phyloP scores from a whole-genome alignment of 1,284 basidiomycete species.

The Sporisorium exsertum region DNA sequence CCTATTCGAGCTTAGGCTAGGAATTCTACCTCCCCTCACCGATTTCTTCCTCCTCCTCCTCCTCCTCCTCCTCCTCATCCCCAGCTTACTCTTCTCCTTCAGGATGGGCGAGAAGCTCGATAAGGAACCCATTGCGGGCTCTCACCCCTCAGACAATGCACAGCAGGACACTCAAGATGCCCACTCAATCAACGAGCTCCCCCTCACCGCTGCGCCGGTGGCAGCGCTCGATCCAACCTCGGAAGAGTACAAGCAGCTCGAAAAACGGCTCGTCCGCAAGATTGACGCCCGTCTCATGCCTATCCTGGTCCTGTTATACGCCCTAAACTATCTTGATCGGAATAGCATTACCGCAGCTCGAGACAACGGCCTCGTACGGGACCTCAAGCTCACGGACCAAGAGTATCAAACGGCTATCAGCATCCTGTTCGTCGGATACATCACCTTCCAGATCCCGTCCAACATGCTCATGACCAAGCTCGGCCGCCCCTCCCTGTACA shows the following conservation, averaged over 20 bases:
- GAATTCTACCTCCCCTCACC: no score
- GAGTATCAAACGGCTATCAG: constrained; percentile 74
- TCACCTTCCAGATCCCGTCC: constrained; percentile 81
- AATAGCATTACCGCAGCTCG: constrained; percentile 39
- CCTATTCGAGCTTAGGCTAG: no score
- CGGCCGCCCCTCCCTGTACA: constrained; percentile 63
- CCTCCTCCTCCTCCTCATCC: no score
- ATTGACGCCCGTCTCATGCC: constrained; percentile 47
- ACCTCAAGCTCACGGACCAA: constrained; percentile 60
- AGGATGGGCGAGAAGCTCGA: constrained; percentile 19
- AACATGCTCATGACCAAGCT: constrained; percentile 67
- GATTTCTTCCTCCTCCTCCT: no score
- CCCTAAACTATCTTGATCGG: constrained; percentile 31
- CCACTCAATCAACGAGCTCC: constrained; percentile 12
- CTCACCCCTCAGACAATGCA: background rate
- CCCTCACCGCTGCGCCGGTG: background rate
- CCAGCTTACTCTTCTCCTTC: background rate
- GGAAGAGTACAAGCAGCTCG: constrained; percentile 36
- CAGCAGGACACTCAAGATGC: constrained; percentile 30
- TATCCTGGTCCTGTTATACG: constrained; percentile 25
- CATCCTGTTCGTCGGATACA: constrained; percentile 82
- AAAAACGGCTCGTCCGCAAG: constrained; percentile 49
- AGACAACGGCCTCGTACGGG: constrained; percentile 50
- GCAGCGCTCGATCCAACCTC: constrained; percentile 34
- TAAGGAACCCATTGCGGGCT: constrained; percentile 1